Base-by-base conservation (phyloP, 768 basidiomycete genomes). In the Plicaturopsis crispa region DNA sequence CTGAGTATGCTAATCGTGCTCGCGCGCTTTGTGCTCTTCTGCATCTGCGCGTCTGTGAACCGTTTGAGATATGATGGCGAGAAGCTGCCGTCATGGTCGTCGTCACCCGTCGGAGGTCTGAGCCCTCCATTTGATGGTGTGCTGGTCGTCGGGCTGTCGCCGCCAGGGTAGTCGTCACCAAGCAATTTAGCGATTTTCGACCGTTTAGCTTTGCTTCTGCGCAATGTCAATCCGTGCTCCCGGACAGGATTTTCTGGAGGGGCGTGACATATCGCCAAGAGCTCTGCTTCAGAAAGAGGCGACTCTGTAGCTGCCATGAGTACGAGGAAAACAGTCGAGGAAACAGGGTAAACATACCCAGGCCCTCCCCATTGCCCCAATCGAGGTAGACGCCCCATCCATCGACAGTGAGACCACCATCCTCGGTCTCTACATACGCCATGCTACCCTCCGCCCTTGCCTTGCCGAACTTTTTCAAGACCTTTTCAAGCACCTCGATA, bases 1-100 rank as follows among this genome's bases (percentile, higher is more conserved):
- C 87, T 92, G 54, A 99, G 80, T 45, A 99, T 77, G 58, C 91
- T 94, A 55, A 97, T 78, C 1, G 90, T 87, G 52, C 91, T 94
- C 1, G 96, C 96, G 16, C 96, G 84, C 49, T 96, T 93, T 49
- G 81, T 76, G 45, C 75, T 77, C 53, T 75, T 75, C 33, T 28
- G 24, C 13, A 13, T 40, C 39, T 55, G 51, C 48, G 55, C 22
- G 48, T 66, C 38, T 44, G 41, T 38, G 12, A 55, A 50, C 21
- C 51, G 48, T 20, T 48, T 57, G 22, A 41, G 39, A 26, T 57
- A 51, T 16, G 23, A 49, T 8, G 61, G 62, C n/a, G 64, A 60
- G 5, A 55, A 49, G 41, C 64, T 63, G 23, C 51, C 50, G 35
- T 63, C 65, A 16, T 57, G 60, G 20, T 72, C 68, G 26, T 72